Conservation (phyloP, 345 rosid genomes). For the Pistacia integerrima region DNA sequence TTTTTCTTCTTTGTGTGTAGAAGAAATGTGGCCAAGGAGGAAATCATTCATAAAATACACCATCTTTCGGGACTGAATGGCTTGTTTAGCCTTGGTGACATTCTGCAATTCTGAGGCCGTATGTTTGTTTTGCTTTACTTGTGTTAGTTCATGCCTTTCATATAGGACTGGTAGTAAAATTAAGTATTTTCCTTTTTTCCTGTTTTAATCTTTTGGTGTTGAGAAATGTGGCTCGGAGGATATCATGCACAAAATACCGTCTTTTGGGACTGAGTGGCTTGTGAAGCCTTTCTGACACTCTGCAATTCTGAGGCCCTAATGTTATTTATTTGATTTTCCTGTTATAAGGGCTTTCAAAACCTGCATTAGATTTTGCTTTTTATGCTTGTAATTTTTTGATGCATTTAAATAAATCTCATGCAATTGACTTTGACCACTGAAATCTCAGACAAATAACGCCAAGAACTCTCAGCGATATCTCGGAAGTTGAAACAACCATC, state of each 20-base stretch:
- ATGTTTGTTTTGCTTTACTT: background rate
- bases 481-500: conserved; percentile 45
- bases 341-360: background rate
- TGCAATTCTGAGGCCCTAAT: conserved; percentile 31
- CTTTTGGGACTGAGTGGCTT: conserved; percentile 39
- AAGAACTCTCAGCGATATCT: conserved; percentile 64
- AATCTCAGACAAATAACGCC: conserved; percentile 32
- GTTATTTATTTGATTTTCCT: background rate
- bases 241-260: conserved; percentile 12
- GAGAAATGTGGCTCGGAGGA: background rate
- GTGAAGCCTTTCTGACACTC: conserved; percentile 27
- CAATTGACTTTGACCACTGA: no score
- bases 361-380: no score
- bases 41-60: conserved; percentile 13
- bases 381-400: no score
- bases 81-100: conserved; percentile 26
- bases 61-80: conserved; percentile 42
- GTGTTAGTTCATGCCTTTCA: background rate
- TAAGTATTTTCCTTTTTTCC: no score
- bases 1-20: background rate
- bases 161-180: no score
- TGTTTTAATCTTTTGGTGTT: background rate
- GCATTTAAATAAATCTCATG: no score
- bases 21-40: conserved; percentile 19
- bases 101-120: conserved; percentile 36